phyloP scores from a whole-genome alignment of 2,329 filamentous ascomycete genomes.

The Epichloe hybrida region DNA sequence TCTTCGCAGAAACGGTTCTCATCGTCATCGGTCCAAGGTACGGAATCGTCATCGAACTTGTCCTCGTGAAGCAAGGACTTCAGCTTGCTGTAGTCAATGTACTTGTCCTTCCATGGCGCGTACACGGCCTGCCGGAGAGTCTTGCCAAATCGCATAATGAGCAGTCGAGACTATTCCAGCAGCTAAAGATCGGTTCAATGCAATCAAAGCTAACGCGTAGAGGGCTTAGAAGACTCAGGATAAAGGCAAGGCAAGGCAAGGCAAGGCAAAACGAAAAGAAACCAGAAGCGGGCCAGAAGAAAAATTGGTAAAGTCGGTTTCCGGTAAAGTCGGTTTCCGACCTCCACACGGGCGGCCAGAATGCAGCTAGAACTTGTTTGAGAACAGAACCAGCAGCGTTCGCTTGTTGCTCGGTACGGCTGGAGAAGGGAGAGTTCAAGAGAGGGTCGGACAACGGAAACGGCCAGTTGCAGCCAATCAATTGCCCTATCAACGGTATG shows the following conservation, averaged over 20 bases:
- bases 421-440: not conserved
- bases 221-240: not conserved
- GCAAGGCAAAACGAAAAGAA: not conserved
- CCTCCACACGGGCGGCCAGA: not conserved
- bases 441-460: too few relatives aligned
- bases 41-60: slow-evolving; percentile 42
- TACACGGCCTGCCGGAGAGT: slow-evolving; percentile 72
- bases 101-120: slow-evolving; percentile 78
- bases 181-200: not conserved
- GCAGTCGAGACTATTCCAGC: not conserved
- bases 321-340: not conserved
- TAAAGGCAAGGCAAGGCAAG: not conserved
- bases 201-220: too few relatives aligned
- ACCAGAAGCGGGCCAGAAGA: not conserved
- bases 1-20: slow-evolving; percentile 91
- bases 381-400: not conserved
- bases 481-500: slow-evolving; percentile 6
- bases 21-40: slow-evolving; percentile 82
- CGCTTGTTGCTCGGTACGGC: not conserved
- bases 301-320: not conserved
- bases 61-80: slow-evolving; percentile 81
- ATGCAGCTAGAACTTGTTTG: too few relatives aligned
- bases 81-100: slow-evolving; percentile 91
- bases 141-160: slow-evolving; percentile 77
- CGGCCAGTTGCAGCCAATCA: not conserved